Evolutionary conservation across 2,329 filamentous ascomycete genomes (phyloP).

Genomic region (Penicillium capsulatum): DNA sequence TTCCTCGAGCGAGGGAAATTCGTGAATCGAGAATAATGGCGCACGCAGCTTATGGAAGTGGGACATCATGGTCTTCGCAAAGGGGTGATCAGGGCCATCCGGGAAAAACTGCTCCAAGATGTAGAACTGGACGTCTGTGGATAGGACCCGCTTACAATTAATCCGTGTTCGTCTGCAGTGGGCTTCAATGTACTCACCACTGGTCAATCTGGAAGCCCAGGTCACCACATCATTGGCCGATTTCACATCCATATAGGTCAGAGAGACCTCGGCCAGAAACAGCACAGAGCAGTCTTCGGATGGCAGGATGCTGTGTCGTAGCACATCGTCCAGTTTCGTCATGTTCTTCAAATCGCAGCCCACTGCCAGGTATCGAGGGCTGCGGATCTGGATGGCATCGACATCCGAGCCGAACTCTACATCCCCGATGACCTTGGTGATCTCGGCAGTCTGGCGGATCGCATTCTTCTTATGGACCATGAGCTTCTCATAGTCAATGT

Average conservation of each 20-base stretch:
- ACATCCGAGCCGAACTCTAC: constrained; percentile 35
- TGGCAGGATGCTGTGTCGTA: constrained; percentile 58
- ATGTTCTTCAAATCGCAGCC: constrained; percentile 76
- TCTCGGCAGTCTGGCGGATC: constrained; percentile 60
- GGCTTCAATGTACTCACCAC: constrained; percentile 50
- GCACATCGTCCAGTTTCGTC: constrained; percentile 53
- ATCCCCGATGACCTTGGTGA: constrained; percentile 52
- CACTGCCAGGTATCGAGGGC: constrained; percentile 69
- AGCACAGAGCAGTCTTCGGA: constrained; percentile 58
- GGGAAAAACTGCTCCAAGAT: constrained; percentile 83
- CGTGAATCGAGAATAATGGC: constrained; percentile 67
- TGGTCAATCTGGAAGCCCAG: constrained; percentile 69
- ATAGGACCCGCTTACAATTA: background rate
- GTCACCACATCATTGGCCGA: constrained; percentile 69
- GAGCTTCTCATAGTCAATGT: constrained; percentile 79
- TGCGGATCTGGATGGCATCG: constrained; percentile 54
- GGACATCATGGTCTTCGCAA: constrained; percentile 77
- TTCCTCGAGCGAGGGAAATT: constrained; percentile 62
- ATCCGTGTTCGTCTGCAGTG: background rate
- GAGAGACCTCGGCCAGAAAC: constrained; percentile 83
- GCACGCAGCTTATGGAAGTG: constrained; percentile 80
- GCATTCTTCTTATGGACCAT: constrained; percentile 69
- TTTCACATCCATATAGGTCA: constrained; percentile 79
- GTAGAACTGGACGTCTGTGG: constrained; percentile 67
- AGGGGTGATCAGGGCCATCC: constrained; percentile 71